Percentiles rank a stretch among this genome's conserved stretches.
These are phyloP conservation scores for Thozetella sp. DNA, from an alignment of 495 filamentous ascomycete genomes.

Conservation along the genomic window DNA sequence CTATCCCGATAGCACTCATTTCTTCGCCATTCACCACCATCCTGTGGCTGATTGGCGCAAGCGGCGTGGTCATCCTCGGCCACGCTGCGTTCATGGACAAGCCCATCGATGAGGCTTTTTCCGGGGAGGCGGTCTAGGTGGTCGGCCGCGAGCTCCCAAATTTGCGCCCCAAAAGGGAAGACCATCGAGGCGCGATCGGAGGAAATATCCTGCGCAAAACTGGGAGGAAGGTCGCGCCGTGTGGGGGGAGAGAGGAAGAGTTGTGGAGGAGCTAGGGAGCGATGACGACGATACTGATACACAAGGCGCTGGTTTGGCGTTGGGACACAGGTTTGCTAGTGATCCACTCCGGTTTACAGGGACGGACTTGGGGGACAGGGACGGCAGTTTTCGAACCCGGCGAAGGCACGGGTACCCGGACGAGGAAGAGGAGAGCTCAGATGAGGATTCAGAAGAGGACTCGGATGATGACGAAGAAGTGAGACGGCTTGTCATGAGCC, in stretches of 20 bases:
- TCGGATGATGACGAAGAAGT: slow-evolving; percentile 54
- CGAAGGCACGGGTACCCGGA: slow-evolving; percentile 46
- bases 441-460: slow-evolving; percentile 55
- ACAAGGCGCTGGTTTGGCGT: slow-evolving; percentile 56
- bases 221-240: slow-evolving; percentile 49
- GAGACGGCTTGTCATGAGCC: slow-evolving; percentile 51
- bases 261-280: slow-evolving; percentile 72
- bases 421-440: slow-evolving; percentile 50
- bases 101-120: slow-evolving; percentile 99
- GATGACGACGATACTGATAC: slow-evolving; percentile 60
- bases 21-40: slow-evolving; percentile 79
- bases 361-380: slow-evolving; percentile 51
- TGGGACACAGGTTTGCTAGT: slow-evolving; percentile 43
- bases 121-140: slow-evolving; percentile 99
- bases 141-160: slow-evolving; percentile 99
- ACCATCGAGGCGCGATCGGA: slow-evolving; percentile 86
- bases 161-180: slow-evolving; percentile 96
- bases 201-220: slow-evolving; percentile 59
- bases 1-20: slow-evolving; percentile 79
- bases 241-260: slow-evolving; percentile 38
- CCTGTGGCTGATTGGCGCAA: slow-evolving; percentile 95
- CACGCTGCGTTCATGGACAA: slow-evolving; percentile 97
- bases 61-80: slow-evolving; percentile 87
- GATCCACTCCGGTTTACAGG: slow-evolving; percentile 67
- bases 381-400: slow-evolving; percentile 41